Conservation (phyloP, 2,329 filamentous ascomycete genomes). For the Hirsutella rhossiliensis region DNA sequence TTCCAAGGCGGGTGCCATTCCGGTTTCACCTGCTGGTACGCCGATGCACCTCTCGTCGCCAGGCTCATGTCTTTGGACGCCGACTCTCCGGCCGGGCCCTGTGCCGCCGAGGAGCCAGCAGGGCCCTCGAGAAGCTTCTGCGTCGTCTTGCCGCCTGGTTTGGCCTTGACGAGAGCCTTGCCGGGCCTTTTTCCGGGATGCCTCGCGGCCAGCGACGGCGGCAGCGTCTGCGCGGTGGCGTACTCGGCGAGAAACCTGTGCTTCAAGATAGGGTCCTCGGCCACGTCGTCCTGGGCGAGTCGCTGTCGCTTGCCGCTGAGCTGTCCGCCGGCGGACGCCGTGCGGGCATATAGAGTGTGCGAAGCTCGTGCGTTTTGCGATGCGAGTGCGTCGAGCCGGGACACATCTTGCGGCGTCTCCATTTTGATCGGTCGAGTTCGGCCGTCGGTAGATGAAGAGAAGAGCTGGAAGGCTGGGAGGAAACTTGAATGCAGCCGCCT, state of each 20-base stretch:
- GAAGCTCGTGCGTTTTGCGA: constrained; percentile 21
- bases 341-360: constrained; percentile 18
- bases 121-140: constrained; percentile 29
- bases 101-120: constrained; percentile 18
- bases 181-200: constrained; percentile 41
- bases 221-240: constrained; percentile 62
- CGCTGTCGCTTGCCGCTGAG: constrained; percentile 25
- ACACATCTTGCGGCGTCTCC: constrained; percentile 22
- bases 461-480: constrained; percentile 9
- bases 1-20: constrained; percentile 99
- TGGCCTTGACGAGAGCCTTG: constrained; percentile 13
- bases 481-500: constrained; percentile 10
- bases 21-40: constrained; percentile 48
- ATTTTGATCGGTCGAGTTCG: constrained; percentile 11
- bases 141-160: constrained; percentile 24
- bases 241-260: constrained; percentile 62
- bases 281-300: constrained; percentile 16
- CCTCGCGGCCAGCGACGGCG: constrained; percentile 66
- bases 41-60: constrained; percentile 15
- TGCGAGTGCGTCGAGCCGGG: constrained; percentile 21
- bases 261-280: constrained; percentile 21
- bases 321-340: constrained; percentile 9
- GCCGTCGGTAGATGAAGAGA: constrained; percentile 4
- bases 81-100: constrained; percentile 6
- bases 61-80: constrained; percentile 18